Base-by-base conservation (phyloP, 257 asterid species). In the Petrea volubilis region DNA sequence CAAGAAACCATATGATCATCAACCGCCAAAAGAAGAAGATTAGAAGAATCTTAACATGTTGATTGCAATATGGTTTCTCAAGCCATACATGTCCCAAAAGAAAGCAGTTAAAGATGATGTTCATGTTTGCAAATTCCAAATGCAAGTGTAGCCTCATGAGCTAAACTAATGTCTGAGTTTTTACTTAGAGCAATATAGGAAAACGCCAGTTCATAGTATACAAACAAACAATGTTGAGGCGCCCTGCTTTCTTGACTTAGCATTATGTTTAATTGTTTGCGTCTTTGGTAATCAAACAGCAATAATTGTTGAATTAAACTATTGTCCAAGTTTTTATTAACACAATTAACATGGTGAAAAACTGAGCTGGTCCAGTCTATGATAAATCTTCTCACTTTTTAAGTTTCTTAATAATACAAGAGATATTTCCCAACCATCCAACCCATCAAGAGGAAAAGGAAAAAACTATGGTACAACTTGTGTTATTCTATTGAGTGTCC, bases 371-470 rank as follows among this genome's bases (percentile, higher is more conserved):
- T 4, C 0, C 38, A 33, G 5, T 4, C 38, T 4, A 33, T 33
- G 38, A 4, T 33, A n/a, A n/a, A n/a, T n/a, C n/a, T n/a, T n/a
- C n/a, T n/a, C n/a, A 24, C 2, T 4, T 7, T 6, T 5, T 61
- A 57, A 15, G 38, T 64, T 27, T 44, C 11, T 55, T 38, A 31
- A 36, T 17, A 38, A 9, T 38, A 15, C 46, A 5, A 56, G 8
- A 75, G 43, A 43, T 12, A 21, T 61, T 61, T 41, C 50, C 63
- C 51, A 61, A 67, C 70, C 55, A 44, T 40, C 60, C 44, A 24
- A 36, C 53, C 70, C 23, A 20, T 20, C n/a, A 18, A 57, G 27
- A 58, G 33, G 47, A 43, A 3, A 50, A 9, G 11, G 36, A 2
- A 74, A 5, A 66, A 21, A 31, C 68, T 33, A 15, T 15, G 21